Evolutionary conservation across 192 early-diverging fungal species (phyloP).

Genomic region (Chytriomyces confervae): DNA sequence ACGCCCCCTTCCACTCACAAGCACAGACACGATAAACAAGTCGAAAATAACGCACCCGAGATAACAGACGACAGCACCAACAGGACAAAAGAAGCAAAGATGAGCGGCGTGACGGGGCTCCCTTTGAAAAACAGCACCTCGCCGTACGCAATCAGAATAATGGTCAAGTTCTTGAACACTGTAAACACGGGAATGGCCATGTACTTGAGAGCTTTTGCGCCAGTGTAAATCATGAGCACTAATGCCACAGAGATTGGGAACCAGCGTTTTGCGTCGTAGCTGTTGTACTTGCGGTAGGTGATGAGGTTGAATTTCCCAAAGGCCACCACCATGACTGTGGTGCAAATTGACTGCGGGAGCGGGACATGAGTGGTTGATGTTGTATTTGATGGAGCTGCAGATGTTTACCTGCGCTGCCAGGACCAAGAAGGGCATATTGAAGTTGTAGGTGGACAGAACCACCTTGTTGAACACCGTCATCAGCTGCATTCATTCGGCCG

Average conservation of each 20-base stretch:
- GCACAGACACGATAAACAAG: too few species aligned
- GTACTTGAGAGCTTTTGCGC: slow-evolving; percentile 91
- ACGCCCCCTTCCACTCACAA: background rate
- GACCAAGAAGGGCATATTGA: slow-evolving; percentile 59
- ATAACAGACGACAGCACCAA: slow-evolving; percentile 85
- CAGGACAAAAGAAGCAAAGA: slow-evolving; percentile 81
- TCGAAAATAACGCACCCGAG: slow-evolving; percentile 57
- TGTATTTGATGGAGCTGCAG: background rate
- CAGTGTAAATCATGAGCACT: slow-evolving; percentile 96
- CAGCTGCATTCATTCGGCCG: slow-evolving; percentile 18
- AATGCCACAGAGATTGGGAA: slow-evolving; percentile 83
- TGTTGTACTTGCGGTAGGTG: slow-evolving; percentile 31
- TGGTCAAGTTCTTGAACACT: slow-evolving; percentile 98
- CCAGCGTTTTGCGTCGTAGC: slow-evolving; percentile 55
- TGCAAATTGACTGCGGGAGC: slow-evolving; percentile 27
- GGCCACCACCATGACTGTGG: slow-evolving; percentile 57
- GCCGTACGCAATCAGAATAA: slow-evolving; percentile 94
- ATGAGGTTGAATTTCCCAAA: slow-evolving; percentile 41
- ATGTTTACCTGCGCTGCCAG: slow-evolving; percentile 55
- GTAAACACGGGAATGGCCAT: slow-evolving; percentile 94
- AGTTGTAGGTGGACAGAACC: slow-evolving; percentile 53
- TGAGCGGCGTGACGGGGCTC: slow-evolving; percentile 77
- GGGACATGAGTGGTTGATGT: background rate
- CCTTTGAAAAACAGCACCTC: slow-evolving; percentile 84
- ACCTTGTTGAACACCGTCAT: slow-evolving; percentile 65